Conservation (phyloP, 2,329 filamentous ascomycete species). For the Paraconiothyrium sp. region DNA sequence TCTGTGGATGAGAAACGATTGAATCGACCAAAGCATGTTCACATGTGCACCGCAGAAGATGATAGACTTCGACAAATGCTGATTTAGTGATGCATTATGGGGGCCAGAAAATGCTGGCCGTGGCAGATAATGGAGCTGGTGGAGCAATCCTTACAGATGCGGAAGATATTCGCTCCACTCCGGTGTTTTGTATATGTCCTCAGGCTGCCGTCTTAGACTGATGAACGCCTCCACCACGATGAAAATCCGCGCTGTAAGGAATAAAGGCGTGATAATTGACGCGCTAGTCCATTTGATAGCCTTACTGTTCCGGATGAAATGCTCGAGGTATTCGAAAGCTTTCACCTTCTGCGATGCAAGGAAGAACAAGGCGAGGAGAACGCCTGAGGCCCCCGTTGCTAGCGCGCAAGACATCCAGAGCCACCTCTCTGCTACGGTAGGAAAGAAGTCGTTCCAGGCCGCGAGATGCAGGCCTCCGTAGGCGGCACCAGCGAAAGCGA, state of each 20-base stretch:
- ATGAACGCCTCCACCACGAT: slow-evolving; percentile 42
- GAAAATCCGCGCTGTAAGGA: slow-evolving; percentile 34
- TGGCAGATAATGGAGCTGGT: background rate
- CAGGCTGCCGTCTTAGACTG: slow-evolving; percentile 32
- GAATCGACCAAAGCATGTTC: background rate
- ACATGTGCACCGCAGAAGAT: background rate
- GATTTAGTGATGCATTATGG: background rate
- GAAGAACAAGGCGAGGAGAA: slow-evolving; percentile 36
- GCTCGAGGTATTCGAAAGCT: slow-evolving; percentile 28
- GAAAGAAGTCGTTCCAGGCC: slow-evolving; percentile 42
- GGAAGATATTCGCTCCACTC: slow-evolving; percentile 40
- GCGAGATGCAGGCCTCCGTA: slow-evolving; percentile 42
- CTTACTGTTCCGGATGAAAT: slow-evolving; percentile 26
- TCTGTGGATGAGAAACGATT: background rate
- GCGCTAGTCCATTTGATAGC: slow-evolving; percentile 18
- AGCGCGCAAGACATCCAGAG: slow-evolving; percentile 39
- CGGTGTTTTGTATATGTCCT: slow-evolving; percentile 32
- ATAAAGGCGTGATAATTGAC: slow-evolving; percentile 25
- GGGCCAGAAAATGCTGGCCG: background rate
- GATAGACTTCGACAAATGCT: background rate
- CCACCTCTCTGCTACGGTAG: slow-evolving; percentile 30
- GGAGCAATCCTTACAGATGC: slow-evolving; percentile 36
- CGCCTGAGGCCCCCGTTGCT: slow-evolving; percentile 34
- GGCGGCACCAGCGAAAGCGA: slow-evolving; percentile 35
- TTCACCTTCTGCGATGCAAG: slow-evolving; percentile 28